phyloP scores from a whole-genome alignment of 805 yeast genomes.

The Blastobotrys chiropterorum region DNA sequence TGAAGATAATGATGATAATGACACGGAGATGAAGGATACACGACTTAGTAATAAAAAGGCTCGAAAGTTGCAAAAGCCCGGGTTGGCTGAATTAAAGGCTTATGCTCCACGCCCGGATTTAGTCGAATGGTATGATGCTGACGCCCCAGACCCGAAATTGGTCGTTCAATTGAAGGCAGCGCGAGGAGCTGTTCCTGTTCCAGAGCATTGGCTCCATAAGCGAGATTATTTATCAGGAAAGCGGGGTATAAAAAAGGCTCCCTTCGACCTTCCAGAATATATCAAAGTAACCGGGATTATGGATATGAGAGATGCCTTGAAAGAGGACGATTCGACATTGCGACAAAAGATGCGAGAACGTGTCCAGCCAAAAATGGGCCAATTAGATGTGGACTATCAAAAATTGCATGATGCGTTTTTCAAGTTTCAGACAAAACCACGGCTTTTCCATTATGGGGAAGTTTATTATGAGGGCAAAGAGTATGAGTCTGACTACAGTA shows the following conservation, averaged over 20 bases:
- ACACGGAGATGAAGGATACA: constrained; percentile 25
- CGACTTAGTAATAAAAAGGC: constrained; percentile 42
- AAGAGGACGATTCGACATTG: constrained; percentile 45
- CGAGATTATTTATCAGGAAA: constrained; percentile 65
- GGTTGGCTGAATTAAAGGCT: constrained; percentile 64
- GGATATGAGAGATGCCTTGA: constrained; percentile 68
- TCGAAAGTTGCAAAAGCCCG: constrained; percentile 48
- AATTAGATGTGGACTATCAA: constrained; percentile 78
- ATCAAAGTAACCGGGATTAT: constrained; percentile 79
- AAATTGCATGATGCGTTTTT: constrained; percentile 82
- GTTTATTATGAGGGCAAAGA: constrained; percentile 74
- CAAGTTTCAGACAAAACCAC: constrained; percentile 70
- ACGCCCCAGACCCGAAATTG: constrained; percentile 71
- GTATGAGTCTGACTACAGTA: constrained; percentile 38
- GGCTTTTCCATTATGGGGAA: constrained; percentile 66
- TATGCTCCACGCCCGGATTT: constrained; percentile 56
- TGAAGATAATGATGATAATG: constrained; percentile 27
- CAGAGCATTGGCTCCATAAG: constrained; percentile 77
- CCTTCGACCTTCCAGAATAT: constrained; percentile 71
- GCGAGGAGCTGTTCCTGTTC: constrained; percentile 69
- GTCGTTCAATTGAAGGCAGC: constrained; percentile 56
- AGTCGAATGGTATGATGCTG: constrained; percentile 83
- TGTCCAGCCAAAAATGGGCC: constrained; percentile 85
- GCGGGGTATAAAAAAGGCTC: constrained; percentile 59
- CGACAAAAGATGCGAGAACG: constrained; percentile 73